Evolutionary conservation across 345 rosid genomes (phyloP), one percentile per base, ranked within the genome.

Genomic region (Fremontodendron californicum): DNA sequence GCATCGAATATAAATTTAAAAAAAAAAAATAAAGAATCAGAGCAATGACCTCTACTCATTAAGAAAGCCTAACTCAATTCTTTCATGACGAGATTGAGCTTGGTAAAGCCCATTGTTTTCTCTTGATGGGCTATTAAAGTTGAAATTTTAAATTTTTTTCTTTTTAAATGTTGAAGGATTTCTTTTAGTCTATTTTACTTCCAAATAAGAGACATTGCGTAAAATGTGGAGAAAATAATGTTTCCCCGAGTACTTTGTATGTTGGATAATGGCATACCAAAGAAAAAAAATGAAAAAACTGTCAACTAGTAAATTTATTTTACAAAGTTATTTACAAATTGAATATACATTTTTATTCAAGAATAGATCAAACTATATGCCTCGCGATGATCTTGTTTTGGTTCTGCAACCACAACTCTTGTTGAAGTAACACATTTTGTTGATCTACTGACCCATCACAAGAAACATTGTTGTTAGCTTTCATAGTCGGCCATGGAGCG

Each of bases 341-440:
- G 70, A 37, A 9, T 37, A 64, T 43, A 23, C 77, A 62, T 74
- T 29, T 80, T 72, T 54, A 77, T 66, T 72, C 8, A 52, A 16
- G 21, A 31, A 65, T 40, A 78, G 3, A 82, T 88, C 81, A 87
- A 54, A 76, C 46, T 54, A 79, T 57, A 65, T 83, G 89, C 78
- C 90, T 93, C 21, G 92, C 82, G 10, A 94, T 88, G 43, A 94
- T 91, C 85, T 85, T 89, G 79, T 86, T 88, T 79, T 95, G 95
- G 75, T 89, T 80, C 82, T 88, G 87, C 78, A 90, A 79, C 98
- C 99, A 93, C 40, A 88, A 8, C 49, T 88, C 87, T 23, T 90
- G 95, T 79, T 94, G 89, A 58, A 81, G 80, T 78, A 82, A 62
- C 76, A 93, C 58, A 62, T 60, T 83, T 61, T 84, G 82, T 52